Base-by-base conservation (phyloP, 2,329 filamentous ascomycete genomes). In the Ascocoryne sarcoides region DNA sequence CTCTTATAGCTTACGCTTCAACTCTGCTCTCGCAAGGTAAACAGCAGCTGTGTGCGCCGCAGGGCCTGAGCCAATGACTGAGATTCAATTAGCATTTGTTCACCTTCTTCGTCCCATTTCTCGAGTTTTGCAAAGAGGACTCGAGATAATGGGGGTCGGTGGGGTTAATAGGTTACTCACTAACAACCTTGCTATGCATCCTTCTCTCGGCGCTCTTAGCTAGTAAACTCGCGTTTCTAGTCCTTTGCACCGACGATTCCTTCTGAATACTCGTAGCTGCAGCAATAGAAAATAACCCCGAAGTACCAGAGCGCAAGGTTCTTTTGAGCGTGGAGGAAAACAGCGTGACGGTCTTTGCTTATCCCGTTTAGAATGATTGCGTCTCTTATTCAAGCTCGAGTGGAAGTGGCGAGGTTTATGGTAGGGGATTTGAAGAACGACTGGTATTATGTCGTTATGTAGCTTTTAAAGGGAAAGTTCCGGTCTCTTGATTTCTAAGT, bases 1-100 rank as follows among this genome's bases (percentile, higher is more conserved):
- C 36, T 18, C n/a, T 17, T 31, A 8, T 7, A 10, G 14, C 53
- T 75, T 32, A 56, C 56, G 92, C 66, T 93, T 85, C 61, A 98
- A 69, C 63, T 98, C 90, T 46, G 92, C 92, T 61, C 92, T 84
- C 35, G 89, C 84, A 57, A 95, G 82, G 68, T 98, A 98, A 62
- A 98, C 80, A 63, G 92, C 92, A 47, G 92, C 92, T 34, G 92
- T 98, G 70, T 98, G 92, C 66, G 89, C 92, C 55, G 89, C 92
- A 49, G 92, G 92, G 70, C 92, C 92, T 48, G 92, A 98, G 70
- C 92, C 89, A 67, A 86, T 83, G 60, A 88, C 75, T 79, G n/a
- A 47, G n/a, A 17, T 45, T 33, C 26, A 40, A 39, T 51, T 38
- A 47, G 44, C 37, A 36, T 29, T 28, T 10, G 15, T 16, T n/a